Evolutionary conservation across 148 eudicot species (phyloP).

Genomic region (Spergularia bocconei): DNA sequence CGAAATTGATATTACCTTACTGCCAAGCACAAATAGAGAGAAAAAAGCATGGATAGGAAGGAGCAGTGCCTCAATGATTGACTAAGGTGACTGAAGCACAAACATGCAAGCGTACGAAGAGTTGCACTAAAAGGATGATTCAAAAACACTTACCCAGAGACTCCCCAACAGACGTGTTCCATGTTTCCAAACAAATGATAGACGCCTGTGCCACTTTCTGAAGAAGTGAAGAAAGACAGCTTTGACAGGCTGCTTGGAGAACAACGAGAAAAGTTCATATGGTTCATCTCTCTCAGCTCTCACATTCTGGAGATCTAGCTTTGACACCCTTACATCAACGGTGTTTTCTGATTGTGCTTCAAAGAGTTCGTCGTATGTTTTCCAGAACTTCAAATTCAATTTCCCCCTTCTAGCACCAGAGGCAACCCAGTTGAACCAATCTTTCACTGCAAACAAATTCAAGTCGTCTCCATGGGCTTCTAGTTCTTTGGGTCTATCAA

Average conservation of each 20-base stretch:
- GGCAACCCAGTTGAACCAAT: constrained; percentile 70
- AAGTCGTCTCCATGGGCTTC: constrained; percentile 43
- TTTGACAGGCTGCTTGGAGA: constrained; percentile 67
- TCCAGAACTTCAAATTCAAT: constrained; percentile 57
- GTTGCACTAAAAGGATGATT: not conserved
- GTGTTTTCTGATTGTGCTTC: constrained; percentile 50
- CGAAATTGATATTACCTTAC: not conserved
- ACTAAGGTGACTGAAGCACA: not conserved
- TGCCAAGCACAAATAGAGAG: not conserved
- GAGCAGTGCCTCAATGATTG: not conserved
- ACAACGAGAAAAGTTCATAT: constrained; percentile 48
- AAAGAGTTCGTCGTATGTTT: constrained; percentile 45
- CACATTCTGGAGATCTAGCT: constrained; percentile 40
- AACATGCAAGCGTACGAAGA: constrained; percentile 6
- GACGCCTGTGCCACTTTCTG: constrained; percentile 80
- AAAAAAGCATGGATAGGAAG: not conserved
- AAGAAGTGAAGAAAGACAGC: constrained; percentile 49
- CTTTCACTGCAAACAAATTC: constrained; percentile 42
- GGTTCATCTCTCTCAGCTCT: constrained; percentile 58
- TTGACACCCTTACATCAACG: constrained; percentile 37
- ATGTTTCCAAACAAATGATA: constrained; percentile 73
- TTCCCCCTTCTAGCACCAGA: constrained; percentile 57
- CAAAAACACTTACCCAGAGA: constrained; percentile 68
- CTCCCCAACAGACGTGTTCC: constrained; percentile 54
- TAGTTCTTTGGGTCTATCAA: constrained; percentile 29